A percentile compares a stretch with the other conserved stretches of the same genome.
phyloP scores from a whole-genome alignment of 768 basidiomycete genomes.

The Infundibulicybe gibba region DNA sequence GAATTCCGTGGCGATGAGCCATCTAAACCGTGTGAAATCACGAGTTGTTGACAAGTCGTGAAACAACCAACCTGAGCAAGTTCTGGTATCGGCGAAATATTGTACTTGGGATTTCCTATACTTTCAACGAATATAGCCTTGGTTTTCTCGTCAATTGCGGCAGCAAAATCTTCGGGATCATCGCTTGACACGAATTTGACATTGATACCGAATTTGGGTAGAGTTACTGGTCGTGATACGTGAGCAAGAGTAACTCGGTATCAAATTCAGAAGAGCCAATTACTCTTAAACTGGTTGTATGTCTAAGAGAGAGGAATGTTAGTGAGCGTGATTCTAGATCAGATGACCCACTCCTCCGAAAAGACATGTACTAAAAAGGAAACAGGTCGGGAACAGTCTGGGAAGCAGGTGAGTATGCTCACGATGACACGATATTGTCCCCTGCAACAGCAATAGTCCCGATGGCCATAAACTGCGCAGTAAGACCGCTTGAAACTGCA shows the following conservation, averaged over 20 bases:
- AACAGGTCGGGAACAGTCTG: not conserved
- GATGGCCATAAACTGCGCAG: slow-evolving; percentile 61
- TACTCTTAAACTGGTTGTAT: slow-evolving; percentile 65
- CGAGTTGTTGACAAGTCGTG: not conserved
- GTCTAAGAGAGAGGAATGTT: slow-evolving; percentile 29
- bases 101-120: slow-evolving; percentile 62
- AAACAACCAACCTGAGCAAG: slow-evolving; percentile 37
- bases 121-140: slow-evolving; percentile 56
- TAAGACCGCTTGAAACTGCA: slow-evolving; percentile 54
- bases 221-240: not conserved
- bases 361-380: slow-evolving; percentile 37
- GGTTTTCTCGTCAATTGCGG: slow-evolving; percentile 56
- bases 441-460: slow-evolving; percentile 46
- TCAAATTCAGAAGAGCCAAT: not conserved
- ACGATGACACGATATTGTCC: slow-evolving; percentile 67
- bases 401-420: slow-evolving; percentile 8
- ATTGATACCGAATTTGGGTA: slow-evolving; percentile 35
- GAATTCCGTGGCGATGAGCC: slow-evolving; percentile 49
- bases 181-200: slow-evolving; percentile 50
- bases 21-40: slow-evolving; percentile 31
- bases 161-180: slow-evolving; percentile 42
- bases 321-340: no score
- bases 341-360: slow-evolving; percentile 50
- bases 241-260: no score
- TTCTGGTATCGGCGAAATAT: slow-evolving; percentile 41